A percentile compares a stretch with the other conserved stretches of the same genome.
Evolutionary conservation across 2,329 filamentous ascomycete species (phyloP).

Genomic region (Ustulina deusta): DNA sequence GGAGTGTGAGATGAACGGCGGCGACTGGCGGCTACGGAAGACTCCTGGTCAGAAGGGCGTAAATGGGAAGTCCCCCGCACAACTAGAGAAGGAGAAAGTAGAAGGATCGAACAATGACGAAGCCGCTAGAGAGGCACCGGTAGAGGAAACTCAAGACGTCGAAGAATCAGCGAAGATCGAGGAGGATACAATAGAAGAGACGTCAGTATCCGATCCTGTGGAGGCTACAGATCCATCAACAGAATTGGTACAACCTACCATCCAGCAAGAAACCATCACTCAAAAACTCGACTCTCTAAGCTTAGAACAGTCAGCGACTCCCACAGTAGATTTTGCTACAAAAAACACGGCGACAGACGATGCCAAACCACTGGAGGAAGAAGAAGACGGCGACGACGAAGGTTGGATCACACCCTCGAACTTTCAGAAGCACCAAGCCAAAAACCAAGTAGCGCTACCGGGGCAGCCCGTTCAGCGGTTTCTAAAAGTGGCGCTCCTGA

Average conservation of each 20-base stretch:
- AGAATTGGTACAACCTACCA: constrained; percentile 34
- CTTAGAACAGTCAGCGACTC: constrained; percentile 40
- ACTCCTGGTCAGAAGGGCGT: constrained; percentile 82
- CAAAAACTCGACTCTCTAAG: constrained; percentile 45
- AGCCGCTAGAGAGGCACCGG: background rate
- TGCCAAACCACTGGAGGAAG: constrained; percentile 26
- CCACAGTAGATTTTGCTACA: constrained; percentile 37
- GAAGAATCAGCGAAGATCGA: constrained; percentile 27
- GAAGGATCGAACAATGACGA: constrained; percentile 34
- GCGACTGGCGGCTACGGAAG: constrained; percentile 85
- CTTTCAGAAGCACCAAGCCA: constrained; percentile 83
- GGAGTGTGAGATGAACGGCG: constrained; percentile 91
- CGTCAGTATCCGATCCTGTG: background rate
- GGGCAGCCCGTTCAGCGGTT: constrained; percentile 68
- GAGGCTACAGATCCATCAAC: background rate
- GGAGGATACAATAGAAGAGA: constrained; percentile 30
- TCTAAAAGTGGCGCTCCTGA: constrained; percentile 91
- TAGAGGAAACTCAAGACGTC: background rate
- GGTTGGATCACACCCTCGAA: constrained; percentile 97
- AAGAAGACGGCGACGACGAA: constrained; percentile 61
- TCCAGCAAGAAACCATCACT: constrained; percentile 43
- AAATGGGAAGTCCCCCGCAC: constrained; percentile 74
- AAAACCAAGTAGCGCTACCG: constrained; percentile 66
- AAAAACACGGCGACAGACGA: constrained; percentile 31
- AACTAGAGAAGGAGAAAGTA: constrained; percentile 55